Conservation (phyloP, 108 stramenopile genomes). For the Cyclostephanos tholiformis region DNA sequence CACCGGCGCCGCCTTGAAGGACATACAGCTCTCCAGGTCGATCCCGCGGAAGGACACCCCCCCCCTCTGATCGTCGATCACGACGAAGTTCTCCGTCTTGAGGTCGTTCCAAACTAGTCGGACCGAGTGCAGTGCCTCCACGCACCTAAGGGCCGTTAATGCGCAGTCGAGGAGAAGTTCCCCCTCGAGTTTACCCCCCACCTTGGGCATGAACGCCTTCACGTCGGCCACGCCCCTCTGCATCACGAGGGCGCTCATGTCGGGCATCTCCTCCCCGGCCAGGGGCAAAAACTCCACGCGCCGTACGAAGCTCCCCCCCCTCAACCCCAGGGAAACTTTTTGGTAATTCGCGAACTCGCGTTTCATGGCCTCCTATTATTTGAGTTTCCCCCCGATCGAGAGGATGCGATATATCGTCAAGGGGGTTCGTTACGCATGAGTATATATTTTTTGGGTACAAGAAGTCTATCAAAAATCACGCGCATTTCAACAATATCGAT, state of each 20-base stretch:
- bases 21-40: constrained; percentile 88
- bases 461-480: constrained; percentile 57
- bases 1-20: constrained; percentile 68
- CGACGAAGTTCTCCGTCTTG: constrained; percentile 90
- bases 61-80: constrained; percentile 60
- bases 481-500: not conserved
- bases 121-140: constrained; percentile 73
- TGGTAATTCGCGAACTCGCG: constrained; percentile 82
- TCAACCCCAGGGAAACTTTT: constrained; percentile 52
- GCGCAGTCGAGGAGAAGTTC: constrained; percentile 72
- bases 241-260: constrained; percentile 76
- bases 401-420: not conserved
- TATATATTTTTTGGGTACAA: constrained; percentile 40
- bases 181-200: constrained; percentile 62
- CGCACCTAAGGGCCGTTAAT: constrained; percentile 67
- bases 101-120: constrained; percentile 89
- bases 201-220: constrained; percentile 69
- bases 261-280: constrained; percentile 59
- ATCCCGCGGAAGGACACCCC: constrained; percentile 60
- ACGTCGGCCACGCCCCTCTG: constrained; percentile 78
- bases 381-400: no score
- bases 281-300: constrained; percentile 62
- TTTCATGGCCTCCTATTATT: constrained; percentile 59
- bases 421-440: constrained; percentile 52
- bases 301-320: constrained; percentile 51